A percentile compares a stretch with the other conserved stretches of the same genome.
phyloP scores from a whole-genome alignment of 768 basidiomycete species.

The Leccinum boreale region DNA sequence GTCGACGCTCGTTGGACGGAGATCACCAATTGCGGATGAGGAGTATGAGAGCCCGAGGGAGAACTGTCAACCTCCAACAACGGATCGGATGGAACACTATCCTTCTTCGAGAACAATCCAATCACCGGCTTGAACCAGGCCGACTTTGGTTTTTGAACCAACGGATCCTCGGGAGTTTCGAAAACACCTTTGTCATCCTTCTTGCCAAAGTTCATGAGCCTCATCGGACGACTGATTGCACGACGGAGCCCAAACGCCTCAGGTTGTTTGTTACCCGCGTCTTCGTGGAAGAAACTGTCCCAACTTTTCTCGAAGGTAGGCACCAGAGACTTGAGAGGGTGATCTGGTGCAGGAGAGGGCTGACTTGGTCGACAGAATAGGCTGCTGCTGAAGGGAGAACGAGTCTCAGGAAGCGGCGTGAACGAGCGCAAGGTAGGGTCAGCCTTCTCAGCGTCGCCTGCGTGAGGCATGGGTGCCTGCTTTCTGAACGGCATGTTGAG shows the following conservation, averaged over 20 bases:
- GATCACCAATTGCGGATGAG: slow-evolving; percentile 40
- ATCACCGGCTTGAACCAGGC: slow-evolving; percentile 39
- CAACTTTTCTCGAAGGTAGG: slow-evolving; percentile 40
- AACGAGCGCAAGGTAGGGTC: slow-evolving; percentile 41
- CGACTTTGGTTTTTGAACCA: slow-evolving; percentile 26
- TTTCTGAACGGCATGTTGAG: slow-evolving; percentile 30
- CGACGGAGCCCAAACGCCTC: slow-evolving; percentile 25
- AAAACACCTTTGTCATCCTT: slow-evolving; percentile 31
- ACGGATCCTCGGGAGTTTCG: slow-evolving; percentile 12
- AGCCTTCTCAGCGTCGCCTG: slow-evolving; percentile 24
- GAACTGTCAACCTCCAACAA: slow-evolving; percentile 23
- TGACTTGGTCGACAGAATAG: slow-evolving; percentile 39
- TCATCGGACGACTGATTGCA: slow-evolving; percentile 34
- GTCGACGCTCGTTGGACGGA: slow-evolving; percentile 40
- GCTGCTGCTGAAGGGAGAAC: slow-evolving; percentile 28
- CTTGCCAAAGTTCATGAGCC: slow-evolving; percentile 44
- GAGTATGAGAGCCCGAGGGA: slow-evolving; percentile 9
- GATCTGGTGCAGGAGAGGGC: slow-evolving; percentile 24
- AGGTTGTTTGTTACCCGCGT: slow-evolving; percentile 14
- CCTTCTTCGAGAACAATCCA: slow-evolving; percentile 28
- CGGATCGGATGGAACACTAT: slow-evolving; percentile 2
- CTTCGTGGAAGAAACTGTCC: slow-evolving; percentile 42
- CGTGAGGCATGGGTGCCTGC: slow-evolving; percentile 14
- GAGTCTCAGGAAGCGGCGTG: slow-evolving; percentile 46
- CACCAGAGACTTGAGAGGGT: slow-evolving; percentile 26